phyloP scores from a whole-genome alignment of 345 rosid species.

The Theobroma cacao region DNA sequence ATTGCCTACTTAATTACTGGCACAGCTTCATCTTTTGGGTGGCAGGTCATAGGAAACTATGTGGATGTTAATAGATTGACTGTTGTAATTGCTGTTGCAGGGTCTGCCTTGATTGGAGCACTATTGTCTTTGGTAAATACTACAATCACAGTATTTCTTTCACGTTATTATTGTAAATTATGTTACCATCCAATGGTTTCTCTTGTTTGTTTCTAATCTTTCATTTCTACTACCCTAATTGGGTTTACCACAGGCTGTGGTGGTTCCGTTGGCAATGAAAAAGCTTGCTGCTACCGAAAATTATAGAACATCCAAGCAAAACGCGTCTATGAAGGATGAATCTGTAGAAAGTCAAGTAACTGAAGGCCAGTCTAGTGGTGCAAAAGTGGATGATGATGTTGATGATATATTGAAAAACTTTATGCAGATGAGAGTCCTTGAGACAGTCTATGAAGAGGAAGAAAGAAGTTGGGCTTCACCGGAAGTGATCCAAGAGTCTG shows the following conservation, averaged over 20 bases:
- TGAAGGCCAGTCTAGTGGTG: not conserved
- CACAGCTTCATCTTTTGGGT: constrained; percentile 1
- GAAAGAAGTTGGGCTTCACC: constrained; percentile 25
- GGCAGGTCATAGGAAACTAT: constrained; percentile 24
- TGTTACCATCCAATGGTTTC: not conserved
- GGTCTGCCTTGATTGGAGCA: constrained; percentile 22
- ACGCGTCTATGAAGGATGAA: not conserved
- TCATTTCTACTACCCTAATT: not conserved
- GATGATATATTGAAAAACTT: constrained; percentile 29
- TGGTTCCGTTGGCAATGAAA: constrained; percentile 24
- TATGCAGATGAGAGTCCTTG: constrained; percentile 28
- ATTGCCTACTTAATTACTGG: not conserved
- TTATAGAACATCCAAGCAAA: constrained; percentile 11
- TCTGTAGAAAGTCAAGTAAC: constrained; percentile 5
- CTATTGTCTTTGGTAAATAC: constrained; percentile 29
- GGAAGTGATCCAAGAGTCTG: not conserved
- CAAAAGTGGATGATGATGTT: constrained; percentile 9
- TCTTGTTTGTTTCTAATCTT: not conserved
- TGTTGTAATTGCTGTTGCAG: constrained; percentile 17
- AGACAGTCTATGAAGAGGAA: constrained; percentile 30
- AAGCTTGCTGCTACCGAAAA: not conserved
- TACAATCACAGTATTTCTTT: not conserved
- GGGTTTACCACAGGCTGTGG: constrained; percentile 15
- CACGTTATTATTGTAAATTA: not conserved
- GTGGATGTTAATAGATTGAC: constrained; percentile 14